These are phyloP conservation scores for Salvia hispanica DNA, from an alignment of 257 asterid genomes.

Conservation along the genomic window DNA sequence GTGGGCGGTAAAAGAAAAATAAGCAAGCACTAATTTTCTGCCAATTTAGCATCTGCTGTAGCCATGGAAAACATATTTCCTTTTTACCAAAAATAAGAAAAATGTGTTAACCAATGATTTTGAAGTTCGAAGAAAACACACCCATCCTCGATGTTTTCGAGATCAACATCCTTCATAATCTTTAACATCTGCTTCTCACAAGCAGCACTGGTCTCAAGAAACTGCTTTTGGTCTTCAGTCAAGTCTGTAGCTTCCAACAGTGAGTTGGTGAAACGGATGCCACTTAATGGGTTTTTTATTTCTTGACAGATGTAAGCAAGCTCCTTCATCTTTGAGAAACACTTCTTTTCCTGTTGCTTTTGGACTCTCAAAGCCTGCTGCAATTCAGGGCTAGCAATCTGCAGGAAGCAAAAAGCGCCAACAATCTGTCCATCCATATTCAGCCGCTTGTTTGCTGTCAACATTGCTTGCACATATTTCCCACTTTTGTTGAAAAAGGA, in stretches of 20 bases:
- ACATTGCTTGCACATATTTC: slow-evolving; percentile 64
- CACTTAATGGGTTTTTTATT: slow-evolving; percentile 76
- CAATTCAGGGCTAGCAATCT: slow-evolving; percentile 73
- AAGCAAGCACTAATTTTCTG: slow-evolving; percentile 1
- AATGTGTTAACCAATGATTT: neutral
- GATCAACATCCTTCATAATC: slow-evolving; percentile 73
- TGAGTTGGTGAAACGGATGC: slow-evolving; percentile 75
- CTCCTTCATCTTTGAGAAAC: slow-evolving; percentile 71
- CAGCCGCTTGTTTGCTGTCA: slow-evolving; percentile 82
- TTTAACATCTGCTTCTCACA: slow-evolving; percentile 88
- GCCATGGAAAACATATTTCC: neutral
- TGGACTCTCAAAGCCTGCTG: slow-evolving; percentile 63
- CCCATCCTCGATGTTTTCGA: slow-evolving; percentile 76
- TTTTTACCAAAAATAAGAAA: neutral
- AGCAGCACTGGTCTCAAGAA: slow-evolving; percentile 77
- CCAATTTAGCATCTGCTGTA: neutral
- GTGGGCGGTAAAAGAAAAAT: neutral
- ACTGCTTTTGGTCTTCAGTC: slow-evolving; percentile 79
- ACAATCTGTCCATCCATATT: slow-evolving; percentile 66
- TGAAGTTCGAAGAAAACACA: slow-evolving; percentile 32
- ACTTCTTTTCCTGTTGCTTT: slow-evolving; percentile 61
- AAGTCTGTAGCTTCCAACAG: slow-evolving; percentile 68
- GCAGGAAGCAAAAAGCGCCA: slow-evolving; percentile 94
- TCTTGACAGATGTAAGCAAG: slow-evolving; percentile 85
- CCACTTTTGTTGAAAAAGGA: slow-evolving; percentile 67